Evolutionary conservation across 164 flowering plant species (phyloP).

Genomic region (Magnolia changhungtana): DNA sequence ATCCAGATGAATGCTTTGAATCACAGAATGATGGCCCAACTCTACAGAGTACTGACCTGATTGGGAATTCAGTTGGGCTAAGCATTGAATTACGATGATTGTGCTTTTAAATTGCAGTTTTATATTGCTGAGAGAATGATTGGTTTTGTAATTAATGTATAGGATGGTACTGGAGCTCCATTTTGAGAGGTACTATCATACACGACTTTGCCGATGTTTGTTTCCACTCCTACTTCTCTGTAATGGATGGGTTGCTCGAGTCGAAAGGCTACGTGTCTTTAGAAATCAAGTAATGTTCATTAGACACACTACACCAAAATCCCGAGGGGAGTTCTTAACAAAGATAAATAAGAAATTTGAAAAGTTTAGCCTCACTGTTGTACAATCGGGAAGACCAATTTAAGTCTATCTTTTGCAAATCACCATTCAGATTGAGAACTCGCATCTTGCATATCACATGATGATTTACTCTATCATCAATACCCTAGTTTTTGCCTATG

Average conservation of each 20-base stretch:
- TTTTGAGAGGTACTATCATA: slow-evolving; percentile 20
- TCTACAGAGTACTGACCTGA: background rate
- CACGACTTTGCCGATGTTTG: slow-evolving; percentile 23
- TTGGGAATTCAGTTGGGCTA: too few species aligned
- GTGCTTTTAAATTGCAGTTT: background rate
- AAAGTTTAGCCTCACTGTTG: too few species aligned
- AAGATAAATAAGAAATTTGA: too few species aligned
- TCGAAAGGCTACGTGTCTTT: slow-evolving; percentile 9
- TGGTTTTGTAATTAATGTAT: background rate
- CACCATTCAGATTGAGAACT: too few species aligned
- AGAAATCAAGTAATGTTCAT: slow-evolving; percentile 20
- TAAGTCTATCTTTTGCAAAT: too few species aligned
- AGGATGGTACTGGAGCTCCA: slow-evolving; percentile 27
- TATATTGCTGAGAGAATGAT: background rate
- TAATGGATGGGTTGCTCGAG: slow-evolving; percentile 24
- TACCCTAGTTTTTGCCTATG: too few species aligned
- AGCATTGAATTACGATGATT: background rate
- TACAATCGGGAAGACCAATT: too few species aligned
- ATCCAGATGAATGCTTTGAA: background rate
- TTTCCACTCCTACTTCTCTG: slow-evolving; percentile 21
- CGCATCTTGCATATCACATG: too few species aligned
- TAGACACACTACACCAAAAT: too few species aligned
- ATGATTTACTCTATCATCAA: too few species aligned
- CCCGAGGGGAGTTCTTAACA: too few species aligned
- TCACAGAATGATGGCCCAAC: background rate